Evolutionary conservation across 1,284 basidiomycete genomes (phyloP).

Genomic region (Neotropicomus parvogracilis): DNA sequence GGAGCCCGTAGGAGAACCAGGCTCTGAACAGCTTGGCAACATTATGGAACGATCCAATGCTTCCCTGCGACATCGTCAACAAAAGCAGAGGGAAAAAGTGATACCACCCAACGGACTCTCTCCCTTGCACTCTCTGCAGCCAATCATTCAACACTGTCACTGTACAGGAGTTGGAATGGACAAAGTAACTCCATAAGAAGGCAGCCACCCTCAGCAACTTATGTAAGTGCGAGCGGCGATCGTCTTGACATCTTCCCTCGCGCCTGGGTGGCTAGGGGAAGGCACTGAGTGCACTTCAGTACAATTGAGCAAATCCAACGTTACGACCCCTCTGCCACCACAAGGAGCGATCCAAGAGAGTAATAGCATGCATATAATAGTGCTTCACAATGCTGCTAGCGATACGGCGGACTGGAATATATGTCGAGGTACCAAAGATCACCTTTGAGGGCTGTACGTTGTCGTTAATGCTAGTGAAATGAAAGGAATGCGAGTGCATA

Average conservation of each 20-base stretch:
- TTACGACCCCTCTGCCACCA: constrained; percentile 76
- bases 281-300: constrained; percentile 76
- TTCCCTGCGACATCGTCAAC: constrained; percentile 50
- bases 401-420: constrained; percentile 71
- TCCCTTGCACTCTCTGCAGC: constrained; percentile 81
- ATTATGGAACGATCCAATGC: constrained; percentile 51
- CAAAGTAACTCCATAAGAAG: constrained; percentile 69
- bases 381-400: constrained; percentile 83
- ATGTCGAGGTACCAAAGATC: constrained; percentile 88
- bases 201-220: constrained; percentile 44
- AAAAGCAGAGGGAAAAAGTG: constrained; percentile 18
- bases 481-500: constrained; percentile 31
- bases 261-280: constrained; percentile 72
- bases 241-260: constrained; percentile 79
- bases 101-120: constrained; percentile 87
- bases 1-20: constrained; percentile 68
- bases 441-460: constrained; percentile 68
- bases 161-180: constrained; percentile 85
- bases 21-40: constrained; percentile 48
- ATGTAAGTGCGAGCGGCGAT: constrained; percentile 69
- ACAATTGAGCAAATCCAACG: constrained; percentile 79
- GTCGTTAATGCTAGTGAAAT: constrained; percentile 31
- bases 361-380: constrained; percentile 74
- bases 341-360: constrained; percentile 79
- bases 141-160: constrained; percentile 80